phyloP scores from a whole-genome alignment of 805 yeast genomes.

The Schwanniomyces sp. region DNA sequence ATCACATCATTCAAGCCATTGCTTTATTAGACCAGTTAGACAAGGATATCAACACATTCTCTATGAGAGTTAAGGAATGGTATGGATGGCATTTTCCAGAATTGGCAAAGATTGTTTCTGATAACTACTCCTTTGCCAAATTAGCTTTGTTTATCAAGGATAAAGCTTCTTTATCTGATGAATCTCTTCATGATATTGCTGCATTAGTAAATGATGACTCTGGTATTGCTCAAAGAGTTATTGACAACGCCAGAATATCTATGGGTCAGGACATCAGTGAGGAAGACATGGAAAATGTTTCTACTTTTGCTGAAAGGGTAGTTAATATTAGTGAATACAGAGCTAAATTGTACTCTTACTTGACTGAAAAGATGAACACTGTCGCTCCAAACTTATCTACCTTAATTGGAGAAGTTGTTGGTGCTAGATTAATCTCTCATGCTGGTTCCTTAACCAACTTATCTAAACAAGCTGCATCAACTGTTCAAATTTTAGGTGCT shows the following conservation, averaged over 20 bases:
- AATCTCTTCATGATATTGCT: constrained; percentile 91
- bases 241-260: constrained; percentile 93
- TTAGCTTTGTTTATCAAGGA: constrained; percentile 81
- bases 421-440: constrained; percentile 97
- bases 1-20: constrained; percentile 98
- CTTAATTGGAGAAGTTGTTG: constrained; percentile 97
- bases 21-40: constrained; percentile 96
- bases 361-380: constrained; percentile 93
- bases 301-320: constrained; percentile 90
- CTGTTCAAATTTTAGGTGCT: constrained; percentile 97
- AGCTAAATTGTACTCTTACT: constrained; percentile 75
- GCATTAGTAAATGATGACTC: constrained; percentile 90
- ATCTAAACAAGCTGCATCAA: constrained; percentile 98
- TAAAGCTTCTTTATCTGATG: constrained; percentile 84
- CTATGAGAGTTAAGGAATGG: constrained; percentile 98
- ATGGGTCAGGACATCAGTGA: constrained; percentile 99
- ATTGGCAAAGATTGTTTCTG: constrained; percentile 86
- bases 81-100: constrained; percentile 99
- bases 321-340: constrained; percentile 91
- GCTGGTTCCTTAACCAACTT: constrained; percentile 97
- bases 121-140: constrained; percentile 83
- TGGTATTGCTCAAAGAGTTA: constrained; percentile 81
- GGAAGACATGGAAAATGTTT: constrained; percentile 88
- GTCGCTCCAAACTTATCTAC: constrained; percentile 98
- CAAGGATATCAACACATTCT: constrained; percentile 95